Conservation (phyloP, 352 stramenopile genomes). For the Pythium rhizo-oryzae region DNA sequence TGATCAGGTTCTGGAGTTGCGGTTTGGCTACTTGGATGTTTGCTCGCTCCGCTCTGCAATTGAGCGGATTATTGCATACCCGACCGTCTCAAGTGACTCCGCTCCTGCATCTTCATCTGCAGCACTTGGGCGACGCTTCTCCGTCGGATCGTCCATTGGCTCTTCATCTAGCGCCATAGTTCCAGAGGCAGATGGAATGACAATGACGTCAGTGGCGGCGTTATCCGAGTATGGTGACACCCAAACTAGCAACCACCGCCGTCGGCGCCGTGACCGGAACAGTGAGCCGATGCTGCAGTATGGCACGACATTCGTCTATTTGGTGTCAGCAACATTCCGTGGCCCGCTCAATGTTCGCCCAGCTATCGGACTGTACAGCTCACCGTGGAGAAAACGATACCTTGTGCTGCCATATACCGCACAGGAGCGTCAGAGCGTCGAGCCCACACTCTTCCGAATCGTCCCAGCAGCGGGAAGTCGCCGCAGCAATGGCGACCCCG, state of each 20-base stretch:
- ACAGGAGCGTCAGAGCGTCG: conserved; percentile 66
- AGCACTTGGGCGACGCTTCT: conserved; percentile 16
- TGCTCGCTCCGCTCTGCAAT: conserved; percentile 66
- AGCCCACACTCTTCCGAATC: conserved; percentile 77
- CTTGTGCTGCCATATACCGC: conserved; percentile 76
- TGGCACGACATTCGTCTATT: conserved; percentile 65
- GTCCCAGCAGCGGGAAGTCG: conserved; percentile 59
- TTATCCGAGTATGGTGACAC: conserved; percentile 18
- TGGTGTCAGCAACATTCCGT: conserved; percentile 75
- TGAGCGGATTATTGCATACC: conserved; percentile 54
- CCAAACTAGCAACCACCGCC: not conserved
- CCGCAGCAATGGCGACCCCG: conserved; percentile 57
- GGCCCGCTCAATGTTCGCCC: conserved; percentile 74
- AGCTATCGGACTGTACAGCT: conserved; percentile 79
- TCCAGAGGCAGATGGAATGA: conserved; percentile 16
- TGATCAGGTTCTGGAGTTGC: conserved; percentile 77
- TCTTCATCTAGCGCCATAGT: conserved; percentile 17
- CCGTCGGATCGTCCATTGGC: conserved; percentile 19
- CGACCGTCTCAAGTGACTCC: conserved; percentile 17
- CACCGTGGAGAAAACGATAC: conserved; percentile 83
- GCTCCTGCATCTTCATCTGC: conserved; percentile 18
- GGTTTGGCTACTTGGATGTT: conserved; percentile 86
- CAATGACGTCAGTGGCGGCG: conserved; percentile 12
- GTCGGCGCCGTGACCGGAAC: conserved; percentile 16
- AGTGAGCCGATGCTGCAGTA: conserved; percentile 41